Base-by-base conservation (phyloP, 2,329 filamentous ascomycete genomes). In the Aspergillus nomiae region DNA sequence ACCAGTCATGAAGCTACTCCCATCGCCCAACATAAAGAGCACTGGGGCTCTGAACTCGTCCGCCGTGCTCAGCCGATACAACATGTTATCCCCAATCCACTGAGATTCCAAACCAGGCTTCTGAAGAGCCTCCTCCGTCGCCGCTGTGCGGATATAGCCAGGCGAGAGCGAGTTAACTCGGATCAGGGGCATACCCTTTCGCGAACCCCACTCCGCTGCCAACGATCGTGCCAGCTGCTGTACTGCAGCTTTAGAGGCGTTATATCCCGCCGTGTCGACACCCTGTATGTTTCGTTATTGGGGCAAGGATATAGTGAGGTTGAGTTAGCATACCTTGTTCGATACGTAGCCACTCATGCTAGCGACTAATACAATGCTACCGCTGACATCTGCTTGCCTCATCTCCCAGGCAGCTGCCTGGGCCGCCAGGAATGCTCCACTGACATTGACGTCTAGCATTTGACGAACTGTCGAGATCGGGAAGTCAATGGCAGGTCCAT, bases 201-300 rank as follows among this genome's bases (percentile, higher is more conserved):
- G 71, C 43, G 72, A 76, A 62, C 71, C 79, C 81, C 75, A 83
- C 70, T 84, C 83, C 1, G 78, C 77, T 0, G 82, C 78, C n/a
- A 84, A 68, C 5, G 76, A 80, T 19, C 81, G 77, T 3, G 76
- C 73, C 0, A 84, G 73, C 62, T 84, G 81, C 51, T 78, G 76
- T 8, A 84, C 76, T 0, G 77, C 81, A 0, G 81, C 75, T 66
- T 84, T 84, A 45, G 78, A 82, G 1, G 80, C 70, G 62, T 83
- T 83, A 71, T 84, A 84, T 0, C 30, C 62, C 6, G 67, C 57
- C 4, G 64, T 65, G 38, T 67, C 61, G 1, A 67, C 59, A 8
- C 64, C 67, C 61, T 69, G 48, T 8, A 14, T 32, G 4, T 6
- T 45, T 19, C 1, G 34, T 45, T 16, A 21, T 6, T 38, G 1